Percentiles rank a stretch among this genome's conserved stretches.
These are phyloP conservation scores for Saccharomycopsis javanensis DNA, from an alignment of 805 yeast genomes.

Conservation along the genomic window DNA sequence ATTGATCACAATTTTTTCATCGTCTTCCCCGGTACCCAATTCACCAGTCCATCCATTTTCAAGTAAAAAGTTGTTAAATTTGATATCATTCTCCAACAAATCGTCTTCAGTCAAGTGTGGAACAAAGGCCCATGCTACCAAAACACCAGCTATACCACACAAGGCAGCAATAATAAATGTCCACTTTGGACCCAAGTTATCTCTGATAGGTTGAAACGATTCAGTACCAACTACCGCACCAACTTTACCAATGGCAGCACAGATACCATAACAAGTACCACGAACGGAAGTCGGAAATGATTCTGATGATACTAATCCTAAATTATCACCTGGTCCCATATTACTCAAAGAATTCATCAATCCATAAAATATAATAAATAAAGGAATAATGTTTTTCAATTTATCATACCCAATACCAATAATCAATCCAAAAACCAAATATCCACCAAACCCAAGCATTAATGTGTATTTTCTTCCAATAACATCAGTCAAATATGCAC, in stretches of 20 bases:
- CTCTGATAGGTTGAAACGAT: slow-evolving; percentile 59
- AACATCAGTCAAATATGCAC: slow-evolving; percentile 53
- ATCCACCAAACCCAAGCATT: slow-evolving; percentile 62
- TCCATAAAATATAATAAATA: slow-evolving; percentile 66
- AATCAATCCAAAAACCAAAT: slow-evolving; percentile 60
- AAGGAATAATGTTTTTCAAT: slow-evolving; percentile 45
- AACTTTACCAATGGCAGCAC: slow-evolving; percentile 74
- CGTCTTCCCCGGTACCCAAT: slow-evolving; percentile 26
- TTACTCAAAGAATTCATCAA: slow-evolving; percentile 62
- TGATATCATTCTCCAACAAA: slow-evolving; percentile 51
- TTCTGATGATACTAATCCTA: slow-evolving; percentile 62
- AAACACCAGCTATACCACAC: slow-evolving; percentile 57
- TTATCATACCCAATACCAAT: slow-evolving; percentile 56
- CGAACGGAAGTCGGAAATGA: slow-evolving; percentile 68
- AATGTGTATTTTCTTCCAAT: slow-evolving; percentile 66
- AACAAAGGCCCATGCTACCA: slow-evolving; percentile 48
- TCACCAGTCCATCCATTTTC: slow-evolving; percentile 48
- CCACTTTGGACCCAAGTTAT: slow-evolving; percentile 56
- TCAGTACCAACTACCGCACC: slow-evolving; percentile 82
- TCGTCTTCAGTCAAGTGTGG: slow-evolving; percentile 70
- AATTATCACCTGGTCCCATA: slow-evolving; percentile 69
- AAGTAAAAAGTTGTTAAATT: slow-evolving; percentile 49
- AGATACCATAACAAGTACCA: slow-evolving; percentile 64
- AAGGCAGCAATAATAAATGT: slow-evolving; percentile 74
- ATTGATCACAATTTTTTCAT: background rate